phyloP scores from a whole-genome alignment of 208 protist genomes.

The Phytomonas francai region DNA sequence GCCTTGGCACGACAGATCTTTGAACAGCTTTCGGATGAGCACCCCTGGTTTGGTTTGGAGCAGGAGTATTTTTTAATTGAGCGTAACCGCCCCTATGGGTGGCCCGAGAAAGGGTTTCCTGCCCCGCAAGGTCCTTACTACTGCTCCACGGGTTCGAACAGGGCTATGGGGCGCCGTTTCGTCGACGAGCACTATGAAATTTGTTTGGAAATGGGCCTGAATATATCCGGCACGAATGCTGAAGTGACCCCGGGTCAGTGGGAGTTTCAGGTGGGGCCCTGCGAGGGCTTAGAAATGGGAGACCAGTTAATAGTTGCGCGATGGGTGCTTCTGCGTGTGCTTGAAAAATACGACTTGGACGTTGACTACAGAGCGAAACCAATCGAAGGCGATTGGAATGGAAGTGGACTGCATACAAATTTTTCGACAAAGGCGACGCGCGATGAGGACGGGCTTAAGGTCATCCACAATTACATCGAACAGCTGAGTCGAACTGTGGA shows the following conservation, averaged over 20 bases:
- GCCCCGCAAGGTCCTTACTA: conserved; percentile 96
- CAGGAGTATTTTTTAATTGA: conserved; percentile 74
- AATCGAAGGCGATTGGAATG: conserved; percentile 97
- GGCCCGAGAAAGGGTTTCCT: conserved; percentile 88
- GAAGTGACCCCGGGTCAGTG: conserved; percentile 97
- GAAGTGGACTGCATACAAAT: conserved; percentile 96
- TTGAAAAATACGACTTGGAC: conserved; percentile 66
- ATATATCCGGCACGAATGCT: conserved; percentile 91
- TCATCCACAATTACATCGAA: conserved; percentile 76
- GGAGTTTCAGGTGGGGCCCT: conserved; percentile 96
- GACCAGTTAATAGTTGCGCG: conserved; percentile 92
- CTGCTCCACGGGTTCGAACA: conserved; percentile 77
- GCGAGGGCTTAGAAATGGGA: conserved; percentile 84
- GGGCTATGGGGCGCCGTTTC: conserved; percentile 85
- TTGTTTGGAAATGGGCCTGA: conserved; percentile 80
- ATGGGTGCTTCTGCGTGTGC: conserved; percentile 86
- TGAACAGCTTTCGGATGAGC: conserved; percentile 56
- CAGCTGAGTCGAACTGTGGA: conserved; percentile 48
- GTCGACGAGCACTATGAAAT: conserved; percentile 71
- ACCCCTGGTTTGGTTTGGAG: conserved; percentile 85
- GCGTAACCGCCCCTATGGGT: conserved; percentile 66
- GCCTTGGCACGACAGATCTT: conserved; percentile 78
- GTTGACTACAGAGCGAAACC: conserved; percentile 90
- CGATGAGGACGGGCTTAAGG: conserved; percentile 55
- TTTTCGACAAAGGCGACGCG: conserved; percentile 93